phyloP scores from a whole-genome alignment of 305 asterid genomes.

The Fraxinus nigra region DNA sequence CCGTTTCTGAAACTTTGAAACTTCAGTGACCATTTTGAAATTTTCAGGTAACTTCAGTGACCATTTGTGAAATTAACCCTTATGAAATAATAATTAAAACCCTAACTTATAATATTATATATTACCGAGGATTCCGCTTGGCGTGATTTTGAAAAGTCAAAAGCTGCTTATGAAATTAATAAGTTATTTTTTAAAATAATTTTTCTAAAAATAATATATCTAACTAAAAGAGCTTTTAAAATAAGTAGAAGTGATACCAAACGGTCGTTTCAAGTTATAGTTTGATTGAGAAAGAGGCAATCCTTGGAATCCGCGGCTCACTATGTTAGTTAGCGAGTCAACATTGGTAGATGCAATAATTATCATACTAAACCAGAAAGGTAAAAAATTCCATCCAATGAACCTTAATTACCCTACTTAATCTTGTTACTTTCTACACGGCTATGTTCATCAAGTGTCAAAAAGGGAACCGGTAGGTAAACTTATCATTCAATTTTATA shows the following conservation, averaged over 20 bases:
- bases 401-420: neutral
- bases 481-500: conserved; percentile 29
- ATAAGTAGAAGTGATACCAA: neutral
- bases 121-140: neutral
- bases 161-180: no score
- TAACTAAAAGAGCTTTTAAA: no score
- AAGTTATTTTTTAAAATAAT: no score
- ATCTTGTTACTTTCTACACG: neutral
- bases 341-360: neutral
- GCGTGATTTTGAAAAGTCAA: neutral
- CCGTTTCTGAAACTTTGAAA: no score
- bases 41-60: no score
- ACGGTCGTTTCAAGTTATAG: neutral
- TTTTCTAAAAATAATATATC: no score
- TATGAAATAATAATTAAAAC: no score
- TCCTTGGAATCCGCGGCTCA: neutral
- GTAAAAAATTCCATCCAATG: neutral
- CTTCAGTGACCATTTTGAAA: no score
- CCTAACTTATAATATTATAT: no score
- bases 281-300: neutral
- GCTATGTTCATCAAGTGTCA: conserved; percentile 20
- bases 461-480: conserved; percentile 32
- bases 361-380: conserved; percentile 6
- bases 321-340: neutral
- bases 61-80: no score